Evolutionary conservation across 257 asterid genomes (phyloP), one percentile per base, ranked within the genome.

Genomic region (Ocimum tenuiflorum): DNA sequence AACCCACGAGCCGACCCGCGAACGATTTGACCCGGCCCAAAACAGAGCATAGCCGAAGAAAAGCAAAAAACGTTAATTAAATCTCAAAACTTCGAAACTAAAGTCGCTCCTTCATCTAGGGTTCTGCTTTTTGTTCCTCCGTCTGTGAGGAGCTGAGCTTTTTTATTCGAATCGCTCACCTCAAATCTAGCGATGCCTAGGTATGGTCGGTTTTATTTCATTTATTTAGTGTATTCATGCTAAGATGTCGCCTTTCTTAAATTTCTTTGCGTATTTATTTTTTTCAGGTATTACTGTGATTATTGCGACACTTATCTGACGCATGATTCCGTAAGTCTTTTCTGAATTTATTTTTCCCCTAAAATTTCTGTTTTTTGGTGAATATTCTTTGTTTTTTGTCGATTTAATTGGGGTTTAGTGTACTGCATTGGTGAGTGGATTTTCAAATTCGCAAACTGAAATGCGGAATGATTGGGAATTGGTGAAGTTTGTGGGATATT

Each of bases 271-370:
- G 8, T 12, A n/a, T 10, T 43, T 27, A 9, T 6, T n/a, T 7
- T 18, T 47, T 67, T 27, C 86, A 91, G 97, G 94, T 91, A 91
- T 63, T 91, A 86, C 71, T 91, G 97, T 62, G 97, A 91, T 70
- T 91, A 91, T 51, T 91, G 97, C 77, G 96, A 91, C 74, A 91
- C 97, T 47, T 91, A 91, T 78, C 82, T 91, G 78, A 91, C 97
- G 17, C 97, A 91, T 62, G 97, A 91, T 80, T 88, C 97, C 15
- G 97, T 91, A 68, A 79, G 92, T 69, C 47, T 23, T 4, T 36
- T 65, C 67, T 17, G 10, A 8, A 38, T 49, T 10, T n/a, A 8
- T 13, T 54, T 60, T 35, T 55, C 35, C 2, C 59, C 56, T 17
- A 10, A 51, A 24, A 15, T 53, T 69, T 62, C 4, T 9, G 17